Evolutionary conservation across 2,329 filamentous ascomycete genomes (phyloP), one percentile per base, ranked within the genome.

Genomic region (Aciculosporium take): DNA sequence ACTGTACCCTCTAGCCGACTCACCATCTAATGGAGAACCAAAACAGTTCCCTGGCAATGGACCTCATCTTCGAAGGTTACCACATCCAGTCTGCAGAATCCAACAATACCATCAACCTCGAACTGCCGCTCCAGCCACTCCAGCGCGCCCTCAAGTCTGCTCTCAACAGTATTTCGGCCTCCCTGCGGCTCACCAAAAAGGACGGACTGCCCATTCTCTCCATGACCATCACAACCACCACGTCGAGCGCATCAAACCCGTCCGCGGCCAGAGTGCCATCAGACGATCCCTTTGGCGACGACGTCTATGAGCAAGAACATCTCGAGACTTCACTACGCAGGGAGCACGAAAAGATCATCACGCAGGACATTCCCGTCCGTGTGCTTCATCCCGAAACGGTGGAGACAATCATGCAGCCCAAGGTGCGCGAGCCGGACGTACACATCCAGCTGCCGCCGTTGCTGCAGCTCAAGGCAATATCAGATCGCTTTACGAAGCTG

Each of bases 301-400:
- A 65, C 35, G 58, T 66, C 24, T 72, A 70, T 50, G 58, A 64
- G 44, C 63, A 64, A 33, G 65, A 68, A 43, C 62, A 74, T 23
- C 61, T 79, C 20, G 75, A 72, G 58, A 76, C 66, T 49, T 74
- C 56, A 50, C 70, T 75, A 20, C 64, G 68, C 33, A 71, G 81
- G 43, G 84, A 89, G 54, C 80, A 86, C 51, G 88, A 95, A 59
- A 94, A 91, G 47, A 73, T 93, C 51, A 83, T 98, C 54, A 94
- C 87, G 1, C 91, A 98, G 56, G 87, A 96, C 61, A 83, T 98
- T 30, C 91, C 91, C n/a, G 82, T 96, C 33, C 81, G 88, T 15
- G 87, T 98, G 1, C 73, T 98, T 8, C 79, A 84, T 44, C 79
- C 84, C 2, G 76, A 82, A 40, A 81, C 77, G 0, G 86, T 96